Percentiles rank a stretch among this genome's conserved stretches.
Conservation (phyloP, 768 basidiomycete genomes). For the Rhizopogon vinicolor region DNA sequence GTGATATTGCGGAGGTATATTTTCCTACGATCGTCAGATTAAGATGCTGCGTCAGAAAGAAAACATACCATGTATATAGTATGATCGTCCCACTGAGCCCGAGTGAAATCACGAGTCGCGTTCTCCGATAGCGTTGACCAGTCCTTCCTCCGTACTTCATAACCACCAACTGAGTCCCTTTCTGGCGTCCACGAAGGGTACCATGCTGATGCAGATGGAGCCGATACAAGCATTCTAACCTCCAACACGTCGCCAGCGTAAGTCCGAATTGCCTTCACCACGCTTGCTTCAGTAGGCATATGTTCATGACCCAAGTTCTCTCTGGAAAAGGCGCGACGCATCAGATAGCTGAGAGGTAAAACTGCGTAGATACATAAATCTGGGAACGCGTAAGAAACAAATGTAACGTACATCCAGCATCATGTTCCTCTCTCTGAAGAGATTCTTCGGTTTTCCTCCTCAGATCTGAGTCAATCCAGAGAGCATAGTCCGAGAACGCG, state of each 20-base stretch:
- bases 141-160: conserved; percentile 58
- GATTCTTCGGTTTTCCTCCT: conserved; percentile 40
- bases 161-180: conserved; percentile 42
- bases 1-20: conserved; percentile 54
- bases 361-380: conserved; percentile 34
- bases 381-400: background rate
- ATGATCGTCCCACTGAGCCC: conserved; percentile 55
- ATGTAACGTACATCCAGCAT: conserved; percentile 46
- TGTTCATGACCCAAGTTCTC: conserved; percentile 11
- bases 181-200: conserved; percentile 26
- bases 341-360: conserved; percentile 55
- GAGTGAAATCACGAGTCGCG: conserved; percentile 21
- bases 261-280: conserved; percentile 58
- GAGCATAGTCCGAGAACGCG: conserved; percentile 64
- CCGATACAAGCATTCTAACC: conserved; percentile 53
- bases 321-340: conserved; percentile 31
- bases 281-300: conserved; percentile 34
- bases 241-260: conserved; percentile 46
- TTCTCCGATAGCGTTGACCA: conserved; percentile 26
- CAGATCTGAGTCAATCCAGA: conserved; percentile 62
- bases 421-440: conserved; percentile 12
- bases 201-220: conserved; percentile 36
- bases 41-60: background rate
- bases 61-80: conserved; percentile 61
- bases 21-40: conserved; percentile 47